A percentile compares a stretch with the other conserved stretches of the same genome.
phyloP scores from a whole-genome alignment of 257 asterid genomes.

The Gynochthodes officinalis region DNA sequence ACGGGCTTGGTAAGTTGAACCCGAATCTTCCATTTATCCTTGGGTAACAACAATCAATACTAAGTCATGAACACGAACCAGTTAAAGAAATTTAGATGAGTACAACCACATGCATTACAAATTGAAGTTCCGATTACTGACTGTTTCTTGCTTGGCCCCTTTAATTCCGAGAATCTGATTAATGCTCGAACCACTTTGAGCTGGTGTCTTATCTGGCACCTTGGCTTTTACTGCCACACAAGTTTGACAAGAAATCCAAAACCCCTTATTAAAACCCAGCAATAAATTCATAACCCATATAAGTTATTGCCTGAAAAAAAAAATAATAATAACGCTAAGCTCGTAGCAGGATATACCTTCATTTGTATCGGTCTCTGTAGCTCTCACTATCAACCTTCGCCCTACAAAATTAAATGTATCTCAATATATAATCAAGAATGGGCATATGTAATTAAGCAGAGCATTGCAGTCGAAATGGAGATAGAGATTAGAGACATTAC shows the following conservation, averaged over 20 bases:
- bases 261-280: not conserved
- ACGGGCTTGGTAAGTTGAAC: conserved; percentile 94
- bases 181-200: conserved; percentile 37
- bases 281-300: not conserved
- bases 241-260: conserved; percentile 2
- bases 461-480: not conserved
- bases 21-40: conserved; percentile 92
- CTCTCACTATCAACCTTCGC: conserved; percentile 63
- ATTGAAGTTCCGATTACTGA: conserved; percentile 13
- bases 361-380: conserved; percentile 75
- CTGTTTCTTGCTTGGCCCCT: conserved; percentile 55
- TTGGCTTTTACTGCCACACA: conserved; percentile 33
- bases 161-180: conserved; percentile 56
- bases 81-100: not conserved
- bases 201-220: conserved; percentile 45
- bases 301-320: not conserved
- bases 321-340: not conserved
- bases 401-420: conserved; percentile 38
- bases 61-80: not conserved
- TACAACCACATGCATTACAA: not conserved
- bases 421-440: not conserved
- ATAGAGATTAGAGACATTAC: conserved; percentile 28
- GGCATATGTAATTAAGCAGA: not conserved
- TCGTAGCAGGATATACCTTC: conserved; percentile 39
- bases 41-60: conserved; percentile 6